Evolutionary conservation across 2,329 filamentous ascomycete genomes (phyloP), one percentile per base, ranked within the genome.

Genomic region (Sporothrix protearum): DNA sequence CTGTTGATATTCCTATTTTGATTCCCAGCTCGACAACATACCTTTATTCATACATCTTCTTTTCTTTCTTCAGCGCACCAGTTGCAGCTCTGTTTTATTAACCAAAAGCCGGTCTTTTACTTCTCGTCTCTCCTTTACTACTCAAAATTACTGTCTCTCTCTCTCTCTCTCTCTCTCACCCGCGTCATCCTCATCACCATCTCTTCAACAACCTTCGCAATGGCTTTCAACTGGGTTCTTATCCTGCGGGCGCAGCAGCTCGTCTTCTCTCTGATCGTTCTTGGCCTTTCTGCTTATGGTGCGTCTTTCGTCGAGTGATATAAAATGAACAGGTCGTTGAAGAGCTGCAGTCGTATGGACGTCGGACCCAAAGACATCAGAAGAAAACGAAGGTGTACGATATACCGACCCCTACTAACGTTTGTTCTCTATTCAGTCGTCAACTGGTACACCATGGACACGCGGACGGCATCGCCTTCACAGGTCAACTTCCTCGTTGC

Each of bases 401-500:
- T 12, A 53, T 25, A 22, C 9, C 5, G 28, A 25, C 19, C 22
- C 10, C 8, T 49, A 19, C 28, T 67, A 30, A 68, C 14, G 47
- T 9, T 19, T 22, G 57, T 53, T 72, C 74, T 42, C 74, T 71
- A 45, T 72, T 71, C 25, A 90, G 88, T 90, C 71, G 82, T 85
- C 74, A 82, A 89, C 79, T 89, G 86, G 85, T 89, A 88, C 78
- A 83, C 85, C 77, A 81, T 79, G 73, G 81, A 87, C 76, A 90
- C 86, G 76, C 81, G 84, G 74, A 83, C 83, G 3, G 75, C 82
- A 22, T 83, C 87, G n/a, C 88, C 88, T 0, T 80, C 83, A 3
- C 83, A 87, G 73, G 79, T 90, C 79, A 86, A 84, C 80, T 89
- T 88, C 78, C 79, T 89, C 73, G 79, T 89, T 76, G 86, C 87